Base-by-base conservation (phyloP, 2,329 filamentous ascomycete genomes). In the Teratosphaeria gauchensis region DNA sequence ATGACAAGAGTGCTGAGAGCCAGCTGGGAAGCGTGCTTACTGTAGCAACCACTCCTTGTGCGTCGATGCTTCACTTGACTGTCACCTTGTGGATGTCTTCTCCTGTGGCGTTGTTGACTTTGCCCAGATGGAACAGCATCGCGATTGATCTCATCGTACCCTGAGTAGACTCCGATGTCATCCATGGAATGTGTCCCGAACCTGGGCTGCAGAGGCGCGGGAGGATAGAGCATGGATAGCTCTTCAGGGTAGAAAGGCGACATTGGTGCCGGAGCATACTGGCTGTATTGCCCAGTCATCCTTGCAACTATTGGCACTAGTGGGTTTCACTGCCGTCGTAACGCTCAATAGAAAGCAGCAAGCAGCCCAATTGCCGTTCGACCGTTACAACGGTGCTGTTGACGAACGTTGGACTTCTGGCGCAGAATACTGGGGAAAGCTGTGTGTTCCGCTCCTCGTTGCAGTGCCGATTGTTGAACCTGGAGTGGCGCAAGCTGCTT, bases 11-110 rank as follows among this genome's bases (percentile, higher is more conserved):
- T 24, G 24, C n/a, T 42, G 28, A 62, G 69, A 83, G 82, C 79
- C 86, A 97, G 56, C 97, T 92, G 72, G 94, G 84, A 65, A 94
- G 7, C 84, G 67, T 86, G 87, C 60, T 94, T 84, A 74, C 92
- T 97, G 71, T 84, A 96, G 76, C 94, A 99, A 31, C 94, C 94
- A 63, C 91, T 96, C 66, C 94, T 83, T 51, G 94, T 97, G 65
- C 94, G 85, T 62, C 92, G 87, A 72, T 97, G 92, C 74, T 97
- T 97, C 65, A 95, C 88, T 69, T 88, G 86, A 62, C 95, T 89
- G n/a, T 65, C 61, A 14, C 69, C 66, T 38, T 61, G 61, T 11
- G 63, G 58, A 51, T 66, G 65, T 57, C 69, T 63, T 59, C 68
- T 62, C 56, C 69, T 63, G 46, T 68, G 65, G 42, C 68, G 64